Evolutionary conservation across 2,329 filamentous ascomycete species (phyloP).

Genomic region (Hypoxylon sp.): DNA sequence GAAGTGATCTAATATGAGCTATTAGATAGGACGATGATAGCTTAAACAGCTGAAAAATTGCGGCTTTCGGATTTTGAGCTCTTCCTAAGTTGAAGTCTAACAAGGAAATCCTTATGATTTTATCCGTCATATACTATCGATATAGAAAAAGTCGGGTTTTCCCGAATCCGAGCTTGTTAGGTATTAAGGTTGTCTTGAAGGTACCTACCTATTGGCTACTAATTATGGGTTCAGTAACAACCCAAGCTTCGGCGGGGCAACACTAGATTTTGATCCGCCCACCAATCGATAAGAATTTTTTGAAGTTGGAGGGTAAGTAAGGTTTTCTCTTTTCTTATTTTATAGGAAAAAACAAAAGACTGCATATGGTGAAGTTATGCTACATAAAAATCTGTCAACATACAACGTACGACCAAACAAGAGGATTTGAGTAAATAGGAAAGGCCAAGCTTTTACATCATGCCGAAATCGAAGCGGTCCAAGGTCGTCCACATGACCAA

Average conservation of each 20-base stretch:
- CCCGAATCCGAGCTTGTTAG: slow-evolving; percentile 11
- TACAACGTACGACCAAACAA: slow-evolving; percentile 1
- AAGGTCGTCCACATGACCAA: slow-evolving; percentile 91
- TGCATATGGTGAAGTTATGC: neutral
- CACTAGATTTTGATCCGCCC: slow-evolving; percentile 22
- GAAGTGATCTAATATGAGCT: neutral
- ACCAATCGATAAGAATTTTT: slow-evolving; percentile 46
- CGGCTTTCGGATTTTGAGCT: slow-evolving; percentile 2
- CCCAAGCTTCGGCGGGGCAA: slow-evolving; percentile 32
- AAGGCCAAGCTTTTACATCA: slow-evolving; percentile 56
- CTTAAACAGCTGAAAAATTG: slow-evolving; percentile 21
- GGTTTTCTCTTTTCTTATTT: slow-evolving; percentile 7
- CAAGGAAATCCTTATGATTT: slow-evolving; percentile 4
- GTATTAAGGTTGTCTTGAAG: too few relatives aligned
- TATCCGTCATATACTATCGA: slow-evolving; percentile 36
- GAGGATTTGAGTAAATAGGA: neutral
- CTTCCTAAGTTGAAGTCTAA: slow-evolving; percentile 19
- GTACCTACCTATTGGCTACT: neutral
- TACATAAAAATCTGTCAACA: neutral
- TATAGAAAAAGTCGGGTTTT: slow-evolving; percentile 23
- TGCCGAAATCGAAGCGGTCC: slow-evolving; percentile 97
- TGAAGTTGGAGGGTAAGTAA: slow-evolving; percentile 26
- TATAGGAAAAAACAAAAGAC: neutral
- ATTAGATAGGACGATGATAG: neutral
- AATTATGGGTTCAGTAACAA: neutral